Base-by-base conservation (phyloP, 2,329 filamentous ascomycete species). In the Orbilia brochopaga region DNA sequence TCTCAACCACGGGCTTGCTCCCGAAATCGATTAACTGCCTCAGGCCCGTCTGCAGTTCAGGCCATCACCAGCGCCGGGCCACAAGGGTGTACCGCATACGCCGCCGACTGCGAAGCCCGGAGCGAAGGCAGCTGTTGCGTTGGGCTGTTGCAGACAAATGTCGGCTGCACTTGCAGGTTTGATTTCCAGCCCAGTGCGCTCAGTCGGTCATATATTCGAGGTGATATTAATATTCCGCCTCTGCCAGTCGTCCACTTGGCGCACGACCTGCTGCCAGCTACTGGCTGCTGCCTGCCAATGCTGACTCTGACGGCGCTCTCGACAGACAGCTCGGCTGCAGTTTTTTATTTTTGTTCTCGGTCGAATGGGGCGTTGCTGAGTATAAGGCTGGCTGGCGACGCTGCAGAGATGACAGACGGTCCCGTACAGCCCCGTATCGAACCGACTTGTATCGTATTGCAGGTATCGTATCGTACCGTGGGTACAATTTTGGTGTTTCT, bases 331-430 rank as follows among this genome's bases (percentile, higher is more conserved):
- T 67, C 57, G 63, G 55, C 48, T 66, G 30, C 62, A 48, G 62
- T 23, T 37, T 60, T 54, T n/a, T 66, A n/a, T n/a, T n/a, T n/a
- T n/a, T n/a, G n/a, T n/a, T n/a, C n/a, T n/a, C 44, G 4, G 55
- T 67, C 63, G 63, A 67, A 69, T 69, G 57, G 58, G 58, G 65
- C 21, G 58, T 52, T 54, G 65, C 65, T 56, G 37, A 44, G 48
- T 62, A 35, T 23, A 2, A 15, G 46, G 57, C 56, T 32, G 27
- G 37, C 4, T 15, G 37, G 37, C 11, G 37, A 17, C 37, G 11
- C 37, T 42, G 37, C n/a, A 42, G 11, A 13, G 37, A 42, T 42
- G 37, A 42, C 13, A 17, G 37, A 42, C 27, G 27, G 27, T 32
- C 8, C 27, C 27, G 27, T 32, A 32, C 27, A 8, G 27, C 27